Conservation (phyloP, 2,329 filamentous ascomycete species). For the Cercospora sesami region DNA sequence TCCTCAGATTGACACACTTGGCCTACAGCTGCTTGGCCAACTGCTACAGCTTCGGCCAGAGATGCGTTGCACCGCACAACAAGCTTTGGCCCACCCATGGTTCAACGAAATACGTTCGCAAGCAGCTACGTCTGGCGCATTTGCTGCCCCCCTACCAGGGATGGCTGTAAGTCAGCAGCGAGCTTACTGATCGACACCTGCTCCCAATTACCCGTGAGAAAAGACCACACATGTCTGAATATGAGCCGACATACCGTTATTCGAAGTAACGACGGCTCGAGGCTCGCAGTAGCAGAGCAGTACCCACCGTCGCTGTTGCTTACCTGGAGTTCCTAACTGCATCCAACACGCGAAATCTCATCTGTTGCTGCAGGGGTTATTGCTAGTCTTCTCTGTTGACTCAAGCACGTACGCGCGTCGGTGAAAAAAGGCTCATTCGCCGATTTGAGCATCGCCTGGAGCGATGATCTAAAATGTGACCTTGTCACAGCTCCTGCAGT, state of each 20-base stretch:
- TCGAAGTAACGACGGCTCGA: background rate
- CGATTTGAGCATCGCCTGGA: background rate
- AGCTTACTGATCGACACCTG: slow-evolving; percentile 23
- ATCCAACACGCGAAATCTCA: background rate
- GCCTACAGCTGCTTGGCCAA: slow-evolving; percentile 80
- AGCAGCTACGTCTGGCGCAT: slow-evolving; percentile 27
- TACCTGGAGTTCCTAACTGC: background rate
- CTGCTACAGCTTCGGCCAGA: slow-evolving; percentile 95
- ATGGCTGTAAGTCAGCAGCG: slow-evolving; percentile 29
- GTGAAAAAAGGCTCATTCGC: background rate
- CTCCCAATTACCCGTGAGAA: background rate
- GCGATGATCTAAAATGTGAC: background rate
- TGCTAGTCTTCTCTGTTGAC: background rate
- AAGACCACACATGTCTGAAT: background rate
- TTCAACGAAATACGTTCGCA: slow-evolving; percentile 66
- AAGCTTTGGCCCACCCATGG: slow-evolving; percentile 89
- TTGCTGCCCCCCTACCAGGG: slow-evolving; percentile 25
- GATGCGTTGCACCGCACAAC: slow-evolving; percentile 81
- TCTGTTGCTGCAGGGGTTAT: background rate
- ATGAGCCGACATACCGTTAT: background rate
- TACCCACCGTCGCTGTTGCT: background rate
- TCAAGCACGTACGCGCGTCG: background rate
- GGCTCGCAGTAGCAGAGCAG: background rate
- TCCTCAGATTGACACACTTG: slow-evolving; percentile 82
- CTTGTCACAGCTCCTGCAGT: background rate